These are phyloP conservation scores for Madurella mycetomatis DNA, from an alignment of 2,329 filamentous ascomycete genomes.

Conservation along the genomic window DNA sequence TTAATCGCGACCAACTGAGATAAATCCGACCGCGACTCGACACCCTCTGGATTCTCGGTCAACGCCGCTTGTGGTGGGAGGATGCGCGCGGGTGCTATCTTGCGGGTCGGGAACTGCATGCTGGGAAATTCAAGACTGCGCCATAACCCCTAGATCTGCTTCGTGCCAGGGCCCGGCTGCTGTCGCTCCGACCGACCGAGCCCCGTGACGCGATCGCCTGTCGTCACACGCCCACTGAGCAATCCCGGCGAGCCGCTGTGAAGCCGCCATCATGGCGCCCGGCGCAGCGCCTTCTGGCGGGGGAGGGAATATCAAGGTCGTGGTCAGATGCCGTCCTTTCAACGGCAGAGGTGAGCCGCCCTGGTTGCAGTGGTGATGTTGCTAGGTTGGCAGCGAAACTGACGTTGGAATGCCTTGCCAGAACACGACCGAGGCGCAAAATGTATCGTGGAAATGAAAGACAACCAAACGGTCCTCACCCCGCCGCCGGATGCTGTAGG, in stretches of 20 bases:
- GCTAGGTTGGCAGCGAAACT: background rate
- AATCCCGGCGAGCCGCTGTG: background rate
- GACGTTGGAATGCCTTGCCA: conserved; percentile 33
- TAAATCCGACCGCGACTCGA: conserved; percentile 1
- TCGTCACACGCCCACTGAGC: background rate
- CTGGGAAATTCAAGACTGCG: conserved; percentile 17
- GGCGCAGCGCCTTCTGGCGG: conserved; percentile 47
- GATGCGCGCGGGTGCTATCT: conserved; percentile 21
- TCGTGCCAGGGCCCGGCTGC: background rate
- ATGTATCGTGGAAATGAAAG: conserved; percentile 98
- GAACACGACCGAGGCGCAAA: conserved; percentile 87
- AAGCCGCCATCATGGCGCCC: conserved; percentile 53
- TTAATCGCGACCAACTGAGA: conserved; percentile 2
- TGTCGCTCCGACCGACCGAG: conserved; percentile 1
- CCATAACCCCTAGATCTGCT: conserved; percentile 6
- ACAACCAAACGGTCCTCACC: conserved; percentile 78
- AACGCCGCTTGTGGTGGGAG: conserved; percentile 10
- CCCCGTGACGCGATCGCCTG: background rate
- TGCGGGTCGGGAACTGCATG: conserved; percentile 22
- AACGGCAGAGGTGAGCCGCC: conserved; percentile 74
- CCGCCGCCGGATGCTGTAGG: conserved; percentile 61
- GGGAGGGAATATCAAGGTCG: conserved; percentile 99
- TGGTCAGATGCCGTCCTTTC: conserved; percentile 93
- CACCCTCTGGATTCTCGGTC: background rate
- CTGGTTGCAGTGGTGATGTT: conserved; percentile 5